Percentiles rank a stretch among this genome's conserved stretches.
phyloP scores from a whole-genome alignment of 306 rosid species.

The Sesbania bispinosa region DNA sequence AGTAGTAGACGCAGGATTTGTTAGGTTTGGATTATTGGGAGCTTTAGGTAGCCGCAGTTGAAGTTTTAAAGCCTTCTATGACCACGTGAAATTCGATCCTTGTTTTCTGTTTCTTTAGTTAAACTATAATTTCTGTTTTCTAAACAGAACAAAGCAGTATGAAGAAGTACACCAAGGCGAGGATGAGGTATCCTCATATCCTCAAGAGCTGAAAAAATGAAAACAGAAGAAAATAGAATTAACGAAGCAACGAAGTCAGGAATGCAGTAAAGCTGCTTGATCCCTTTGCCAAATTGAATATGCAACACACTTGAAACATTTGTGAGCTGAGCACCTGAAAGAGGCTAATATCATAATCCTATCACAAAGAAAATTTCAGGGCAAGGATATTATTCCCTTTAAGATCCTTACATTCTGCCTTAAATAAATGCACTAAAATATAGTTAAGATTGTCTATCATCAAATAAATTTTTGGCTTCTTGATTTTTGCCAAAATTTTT shows the following conservation, averaged over 20 bases:
- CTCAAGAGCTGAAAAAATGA: not conserved
- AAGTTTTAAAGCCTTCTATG: no score
- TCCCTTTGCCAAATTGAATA: not conserved
- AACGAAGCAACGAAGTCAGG: not conserved
- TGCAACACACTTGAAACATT: not conserved
- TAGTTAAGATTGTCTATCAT: no score
- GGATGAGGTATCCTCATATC: not conserved
- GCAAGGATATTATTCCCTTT: not conserved
- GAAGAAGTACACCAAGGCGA: not conserved
- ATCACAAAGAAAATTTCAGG: not conserved
- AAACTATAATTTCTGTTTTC: not conserved
- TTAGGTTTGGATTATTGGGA: not conserved
- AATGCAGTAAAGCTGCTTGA: no score
- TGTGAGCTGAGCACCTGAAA: not conserved
- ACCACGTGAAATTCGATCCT: no score
- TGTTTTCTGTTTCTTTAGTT: not conserved
- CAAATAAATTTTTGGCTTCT: no score
- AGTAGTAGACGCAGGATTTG: not conserved
- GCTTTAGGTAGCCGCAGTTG: not conserved
- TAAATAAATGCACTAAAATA: no score
- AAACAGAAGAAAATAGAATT: not conserved
- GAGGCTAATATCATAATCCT: not conserved
- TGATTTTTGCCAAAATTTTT: no score
- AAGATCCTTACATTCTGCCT: not conserved
- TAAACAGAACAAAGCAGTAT: not conserved